Evolutionary conservation across 306 rosid genomes (phyloP).

Genomic region (Abrus pulchellus): DNA sequence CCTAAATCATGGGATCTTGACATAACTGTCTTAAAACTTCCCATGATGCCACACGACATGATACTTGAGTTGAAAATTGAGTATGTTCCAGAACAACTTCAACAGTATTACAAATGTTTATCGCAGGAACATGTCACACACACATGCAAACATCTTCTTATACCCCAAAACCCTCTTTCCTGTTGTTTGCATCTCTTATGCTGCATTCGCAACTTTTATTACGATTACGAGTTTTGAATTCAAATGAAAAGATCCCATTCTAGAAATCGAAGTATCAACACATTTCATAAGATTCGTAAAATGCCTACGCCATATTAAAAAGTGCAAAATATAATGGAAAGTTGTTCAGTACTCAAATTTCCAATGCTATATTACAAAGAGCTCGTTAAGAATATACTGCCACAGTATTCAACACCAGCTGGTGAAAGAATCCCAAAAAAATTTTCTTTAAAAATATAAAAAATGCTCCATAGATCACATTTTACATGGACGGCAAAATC

Average conservation of each 20-base stretch:
- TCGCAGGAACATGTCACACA: not conserved
- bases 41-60: not conserved
- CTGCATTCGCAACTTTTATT: no score
- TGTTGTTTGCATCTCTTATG: no score
- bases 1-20: conserved; percentile 34
- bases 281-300: not conserved
- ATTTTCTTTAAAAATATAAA: not conserved
- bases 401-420: not conserved
- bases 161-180: not conserved
- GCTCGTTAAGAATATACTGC: no score
- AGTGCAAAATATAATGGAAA: not conserved
- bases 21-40: not conserved
- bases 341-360: not conserved
- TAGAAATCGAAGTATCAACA: not conserved
- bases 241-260: not conserved
- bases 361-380: not conserved
- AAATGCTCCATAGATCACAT: conserved; percentile 43
- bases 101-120: not conserved
- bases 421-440: conserved; percentile 47
- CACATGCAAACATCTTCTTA: not conserved
- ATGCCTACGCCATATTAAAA: not conserved
- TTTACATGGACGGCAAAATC: conserved; percentile 31
- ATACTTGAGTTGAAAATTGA: conserved; percentile 7
- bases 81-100: not conserved
- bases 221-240: not conserved